Evolutionary conservation across 495 filamentous ascomycete species (phyloP).

Genomic region (Tuber indicum): DNA sequence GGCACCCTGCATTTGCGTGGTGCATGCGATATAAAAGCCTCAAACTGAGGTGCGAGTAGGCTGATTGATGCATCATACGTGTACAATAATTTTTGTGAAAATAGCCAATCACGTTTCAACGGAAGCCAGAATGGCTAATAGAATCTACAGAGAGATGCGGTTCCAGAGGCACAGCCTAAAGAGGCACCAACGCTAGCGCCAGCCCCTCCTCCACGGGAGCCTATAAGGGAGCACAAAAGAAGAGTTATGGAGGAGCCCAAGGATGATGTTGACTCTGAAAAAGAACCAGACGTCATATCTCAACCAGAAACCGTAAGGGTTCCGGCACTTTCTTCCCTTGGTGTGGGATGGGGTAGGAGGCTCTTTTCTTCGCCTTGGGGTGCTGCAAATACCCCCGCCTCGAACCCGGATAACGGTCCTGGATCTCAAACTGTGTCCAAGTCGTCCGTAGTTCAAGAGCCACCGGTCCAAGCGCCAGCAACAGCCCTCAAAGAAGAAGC

Average conservation of each 20-base stretch:
- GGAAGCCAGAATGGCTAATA: conserved; percentile 15
- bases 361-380: conserved; percentile 14
- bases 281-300: conserved; percentile 17
- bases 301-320: conserved; percentile 6
- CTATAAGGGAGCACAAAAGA: conserved; percentile 7
- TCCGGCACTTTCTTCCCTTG: conserved; percentile 15
- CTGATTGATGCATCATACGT: conserved; percentile 3
- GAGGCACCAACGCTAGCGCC: conserved; percentile 5
- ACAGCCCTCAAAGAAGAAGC: conserved; percentile 1
- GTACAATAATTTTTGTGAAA: not conserved
- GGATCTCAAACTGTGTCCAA: not conserved
- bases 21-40: conserved; percentile 2
- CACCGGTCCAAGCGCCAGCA: not conserved
- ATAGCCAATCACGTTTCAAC: conserved; percentile 11
- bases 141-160: conserved; percentile 8
- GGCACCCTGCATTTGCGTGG: not conserved
- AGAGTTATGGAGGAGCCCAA: conserved; percentile 21
- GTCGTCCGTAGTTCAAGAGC: not conserved
- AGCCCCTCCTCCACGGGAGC: not conserved
- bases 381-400: conserved; percentile 14
- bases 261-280: conserved; percentile 25
- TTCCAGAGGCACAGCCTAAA: not conserved
- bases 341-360: conserved; percentile 14
- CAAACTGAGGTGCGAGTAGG: not conserved
- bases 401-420: conserved; percentile 12